Percentiles rank a stretch among this genome's conserved stretches.
phyloP scores from a whole-genome alignment of 176 grass and related monocot species.

The Paspalum vaginatum region DNA sequence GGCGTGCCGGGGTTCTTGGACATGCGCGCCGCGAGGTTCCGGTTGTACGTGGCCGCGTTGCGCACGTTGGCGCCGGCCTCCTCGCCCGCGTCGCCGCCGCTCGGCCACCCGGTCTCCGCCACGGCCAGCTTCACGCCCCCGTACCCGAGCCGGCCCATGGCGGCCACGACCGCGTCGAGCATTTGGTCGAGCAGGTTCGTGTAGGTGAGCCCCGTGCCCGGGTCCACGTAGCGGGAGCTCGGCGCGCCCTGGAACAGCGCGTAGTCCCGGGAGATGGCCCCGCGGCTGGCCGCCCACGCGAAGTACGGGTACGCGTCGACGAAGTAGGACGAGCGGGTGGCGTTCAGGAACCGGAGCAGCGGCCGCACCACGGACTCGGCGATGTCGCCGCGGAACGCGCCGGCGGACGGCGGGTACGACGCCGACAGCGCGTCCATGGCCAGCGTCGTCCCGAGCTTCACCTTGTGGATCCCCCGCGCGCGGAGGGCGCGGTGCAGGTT shows the following conservation, averaged over 20 bases:
- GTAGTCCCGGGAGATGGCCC: slow-evolving; percentile 55
- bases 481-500: slow-evolving; percentile 58
- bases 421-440: slow-evolving; percentile 59
- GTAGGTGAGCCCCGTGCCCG: slow-evolving; percentile 49
- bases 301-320: slow-evolving; percentile 73
- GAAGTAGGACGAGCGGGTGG: slow-evolving; percentile 58
- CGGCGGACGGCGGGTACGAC: slow-evolving; percentile 70
- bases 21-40: slow-evolving; percentile 53
- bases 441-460: slow-evolving; percentile 69
- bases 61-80: slow-evolving; percentile 50
- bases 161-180: slow-evolving; percentile 59
- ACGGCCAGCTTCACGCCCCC: slow-evolving; percentile 48
- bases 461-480: background rate
- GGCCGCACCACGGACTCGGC: slow-evolving; percentile 49
- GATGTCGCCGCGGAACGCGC: slow-evolving; percentile 70
- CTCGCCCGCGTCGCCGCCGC: slow-evolving; percentile 41
- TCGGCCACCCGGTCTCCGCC: slow-evolving; percentile 75
- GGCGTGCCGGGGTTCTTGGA: slow-evolving; percentile 50
- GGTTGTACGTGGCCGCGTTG: slow-evolving; percentile 65
- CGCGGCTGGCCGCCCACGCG: slow-evolving; percentile 39
- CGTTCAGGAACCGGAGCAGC: slow-evolving; percentile 57
- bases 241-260: slow-evolving; percentile 52
- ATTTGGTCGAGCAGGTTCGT: slow-evolving; percentile 74
- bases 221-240: slow-evolving; percentile 49
- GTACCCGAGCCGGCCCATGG: slow-evolving; percentile 58